Base-by-base conservation (phyloP, 805 yeast genomes). In the Pichia membranifaciens region DNA sequence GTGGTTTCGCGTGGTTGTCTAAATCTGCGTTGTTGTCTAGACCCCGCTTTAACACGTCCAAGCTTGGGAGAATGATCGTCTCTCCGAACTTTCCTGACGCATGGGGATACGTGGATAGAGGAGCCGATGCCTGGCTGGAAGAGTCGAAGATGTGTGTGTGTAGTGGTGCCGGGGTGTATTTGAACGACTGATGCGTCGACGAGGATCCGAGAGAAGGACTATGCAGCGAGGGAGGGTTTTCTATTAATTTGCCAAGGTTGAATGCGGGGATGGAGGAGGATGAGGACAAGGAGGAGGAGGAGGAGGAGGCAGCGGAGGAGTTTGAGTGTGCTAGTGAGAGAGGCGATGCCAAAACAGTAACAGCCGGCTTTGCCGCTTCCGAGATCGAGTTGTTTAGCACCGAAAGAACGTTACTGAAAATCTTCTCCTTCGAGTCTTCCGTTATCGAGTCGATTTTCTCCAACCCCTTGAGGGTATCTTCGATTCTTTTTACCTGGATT, bases 351-450 rank as follows among this genome's bases (percentile, higher is more conserved):
- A 20, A 13, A 5, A 28, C 5, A 7, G 17, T 10, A 15, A 31
- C 3, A 41, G 18, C 22, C 5, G 5, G 13, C 13, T n/a, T 3
- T 4, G 35, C 20, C 15, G 41, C 46, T 25, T 36, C 38, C 8
- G 17, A 17, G 12, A 45, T 36, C 17, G 45, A 40, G 23, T 20
- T 37, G 18, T 45, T 35, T 5, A 45, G 18, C 1, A 45, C 35
- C 10, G 32, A 21, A 10, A 45, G 31, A 3, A 45, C 49, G 18
- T 41, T 41, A 29, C 36, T 45, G 13, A 39, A 41, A 4, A 45
- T 45, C 33, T 35, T 28, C n/a, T 41, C 45, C 29, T 45, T 45
- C 1, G 45, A 41, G 29, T 31, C 44, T 12, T 41, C 34, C 1
- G 49, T 25, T 0, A 45, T 45, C 4, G 21, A 37, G 7, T 40